Conservation (phyloP, 2,329 filamentous ascomycete genomes). For the Aspergillus aculeatinus region DNA sequence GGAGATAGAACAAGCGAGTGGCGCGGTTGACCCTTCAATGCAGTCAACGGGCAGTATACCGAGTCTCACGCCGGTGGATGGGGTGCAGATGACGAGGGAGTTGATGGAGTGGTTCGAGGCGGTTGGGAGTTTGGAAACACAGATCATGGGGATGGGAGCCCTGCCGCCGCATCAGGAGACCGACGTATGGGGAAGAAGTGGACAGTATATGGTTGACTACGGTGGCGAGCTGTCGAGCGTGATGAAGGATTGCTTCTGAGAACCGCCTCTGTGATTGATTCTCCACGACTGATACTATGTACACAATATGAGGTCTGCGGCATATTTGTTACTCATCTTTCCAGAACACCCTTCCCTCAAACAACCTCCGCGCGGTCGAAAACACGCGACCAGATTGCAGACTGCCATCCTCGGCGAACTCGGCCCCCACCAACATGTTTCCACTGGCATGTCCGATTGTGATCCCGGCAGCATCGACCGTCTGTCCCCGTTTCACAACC, state of each 20-base stretch:
- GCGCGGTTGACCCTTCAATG: background rate
- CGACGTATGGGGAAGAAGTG: slow-evolving; percentile 25
- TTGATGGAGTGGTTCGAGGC: slow-evolving; percentile 63
- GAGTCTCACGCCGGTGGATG: slow-evolving; percentile 43
- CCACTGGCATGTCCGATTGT: slow-evolving; percentile 50
- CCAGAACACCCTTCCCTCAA: slow-evolving; percentile 50
- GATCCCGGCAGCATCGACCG: slow-evolving; percentile 36
- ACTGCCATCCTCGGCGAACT: slow-evolving; percentile 36
- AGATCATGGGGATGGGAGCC: slow-evolving; percentile 36
- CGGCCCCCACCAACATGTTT: slow-evolving; percentile 44
- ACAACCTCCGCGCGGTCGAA: slow-evolving; percentile 49
- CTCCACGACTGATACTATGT: background rate
- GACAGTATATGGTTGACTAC: slow-evolving; percentile 46
- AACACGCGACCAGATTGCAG: slow-evolving; percentile 46
- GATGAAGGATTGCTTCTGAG: slow-evolving; percentile 49
- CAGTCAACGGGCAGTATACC: slow-evolving; percentile 47
- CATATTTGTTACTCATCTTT: slow-evolving; percentile 11
- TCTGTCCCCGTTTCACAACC: slow-evolving; percentile 20
- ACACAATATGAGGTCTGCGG: no score
- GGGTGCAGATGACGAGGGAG: slow-evolving; percentile 58
- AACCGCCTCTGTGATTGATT: background rate
- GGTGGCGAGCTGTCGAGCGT: slow-evolving; percentile 60
- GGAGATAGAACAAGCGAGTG: background rate
- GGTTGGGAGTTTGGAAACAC: slow-evolving; percentile 53
- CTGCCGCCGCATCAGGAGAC: slow-evolving; percentile 19